These are phyloP conservation scores for Teratosphaeria zuluensis DNA, from an alignment of 2,329 filamentous ascomycete genomes.

Conservation along the genomic window DNA sequence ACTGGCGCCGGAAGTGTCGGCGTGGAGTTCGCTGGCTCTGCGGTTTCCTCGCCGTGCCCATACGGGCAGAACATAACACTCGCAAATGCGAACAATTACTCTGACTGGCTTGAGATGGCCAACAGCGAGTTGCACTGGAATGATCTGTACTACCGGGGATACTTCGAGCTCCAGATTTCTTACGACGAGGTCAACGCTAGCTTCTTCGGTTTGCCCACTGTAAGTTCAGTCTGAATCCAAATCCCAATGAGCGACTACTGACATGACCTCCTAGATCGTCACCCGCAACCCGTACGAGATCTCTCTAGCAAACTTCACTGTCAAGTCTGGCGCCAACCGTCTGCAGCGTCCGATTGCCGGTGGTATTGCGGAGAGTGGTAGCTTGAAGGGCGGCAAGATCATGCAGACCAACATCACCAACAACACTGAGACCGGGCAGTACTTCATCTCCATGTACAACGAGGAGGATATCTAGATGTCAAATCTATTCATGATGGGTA, in stretches of 20 bases:
- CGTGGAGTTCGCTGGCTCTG: conserved; percentile 51
- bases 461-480: conserved; percentile 8
- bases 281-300: conserved; percentile 55
- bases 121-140: conserved; percentile 64
- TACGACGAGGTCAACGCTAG: conserved; percentile 50
- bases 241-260: too few species aligned
- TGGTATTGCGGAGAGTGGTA: conserved; percentile 47
- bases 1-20: conserved; percentile 35
- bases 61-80: conserved; percentile 52
- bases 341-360: conserved; percentile 42
- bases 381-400: conserved; percentile 41
- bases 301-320: conserved; percentile 60
- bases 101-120: conserved; percentile 33
- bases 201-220: conserved; percentile 55
- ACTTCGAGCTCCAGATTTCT: conserved; percentile 55
- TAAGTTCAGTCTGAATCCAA: too few species aligned
- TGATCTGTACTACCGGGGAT: conserved; percentile 64
- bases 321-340: conserved; percentile 51
- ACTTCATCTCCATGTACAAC: conserved; percentile 14
- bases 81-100: conserved; percentile 39
- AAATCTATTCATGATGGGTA: too few species aligned
- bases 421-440: conserved; percentile 24
- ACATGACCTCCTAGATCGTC: conserved; percentile 29
- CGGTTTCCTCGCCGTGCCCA: conserved; percentile 52
- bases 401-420: conserved; percentile 27